phyloP scores from a whole-genome alignment of 2,329 filamentous ascomycete genomes.

The Lachnellula suecica region DNA sequence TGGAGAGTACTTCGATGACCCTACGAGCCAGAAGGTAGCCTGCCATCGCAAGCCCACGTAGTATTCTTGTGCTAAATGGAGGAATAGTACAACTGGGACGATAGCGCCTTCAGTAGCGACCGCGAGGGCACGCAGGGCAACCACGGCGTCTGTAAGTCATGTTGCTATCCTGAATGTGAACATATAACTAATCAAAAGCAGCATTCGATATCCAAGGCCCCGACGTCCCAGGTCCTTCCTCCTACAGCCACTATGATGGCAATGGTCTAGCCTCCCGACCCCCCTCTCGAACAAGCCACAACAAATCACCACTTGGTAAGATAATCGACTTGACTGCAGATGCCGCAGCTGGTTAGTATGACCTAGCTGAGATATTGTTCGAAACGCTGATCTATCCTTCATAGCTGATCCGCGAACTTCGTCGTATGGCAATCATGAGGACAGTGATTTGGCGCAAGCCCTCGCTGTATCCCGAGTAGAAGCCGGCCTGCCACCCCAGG shows the following conservation, averaged over 20 bases:
- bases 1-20: slow-evolving; percentile 45
- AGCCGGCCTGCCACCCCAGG: slow-evolving; percentile 48
- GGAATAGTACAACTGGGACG: slow-evolving; percentile 50
- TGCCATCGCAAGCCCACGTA: background rate
- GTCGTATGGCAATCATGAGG: slow-evolving; percentile 34
- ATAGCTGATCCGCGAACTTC: slow-evolving; percentile 37
- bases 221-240: slow-evolving; percentile 38
- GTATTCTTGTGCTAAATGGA: background rate
- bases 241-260: slow-evolving; percentile 40
- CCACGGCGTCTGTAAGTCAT: slow-evolving; percentile 44
- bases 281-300: slow-evolving; percentile 57
- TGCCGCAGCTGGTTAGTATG: slow-evolving; percentile 41
- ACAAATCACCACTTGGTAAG: slow-evolving; percentile 55
- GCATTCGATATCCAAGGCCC: slow-evolving; percentile 58
- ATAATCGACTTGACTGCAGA: slow-evolving; percentile 48
- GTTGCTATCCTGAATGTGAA: background rate
- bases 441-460: slow-evolving; percentile 56
- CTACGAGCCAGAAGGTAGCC: slow-evolving; percentile 36
- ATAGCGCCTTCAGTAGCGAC: slow-evolving; percentile 50
- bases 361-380: background rate
- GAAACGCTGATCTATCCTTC: background rate
- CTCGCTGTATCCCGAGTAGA: slow-evolving; percentile 55
- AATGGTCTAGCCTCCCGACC: slow-evolving; percentile 47
- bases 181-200: slow-evolving; percentile 24
- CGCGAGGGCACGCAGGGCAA: slow-evolving; percentile 49